Base-by-base conservation (phyloP, 768 basidiomycete genomes). In the Leccinum barrowsii region DNA sequence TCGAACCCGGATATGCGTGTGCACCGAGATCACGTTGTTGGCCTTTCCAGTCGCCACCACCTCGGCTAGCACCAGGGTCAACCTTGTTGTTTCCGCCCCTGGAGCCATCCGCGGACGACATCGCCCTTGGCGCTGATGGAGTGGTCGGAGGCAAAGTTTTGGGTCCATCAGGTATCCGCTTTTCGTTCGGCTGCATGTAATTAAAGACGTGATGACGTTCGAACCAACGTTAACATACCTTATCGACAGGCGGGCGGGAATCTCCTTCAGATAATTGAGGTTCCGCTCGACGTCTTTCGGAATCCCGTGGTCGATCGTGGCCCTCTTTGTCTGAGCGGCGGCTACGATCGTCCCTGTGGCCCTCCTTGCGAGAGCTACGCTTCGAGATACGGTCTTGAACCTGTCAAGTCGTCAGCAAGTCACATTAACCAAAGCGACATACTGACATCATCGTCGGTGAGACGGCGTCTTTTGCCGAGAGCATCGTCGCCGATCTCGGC, bases 361-460 rank as follows among this genome's bases (percentile, higher is more conserved):
- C 73, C 3, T 91, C 89, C 68, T 89, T 89, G 51, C 90, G 85
- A 57, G 90, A 87, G 58, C 83, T 82, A n/a, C 90, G 86, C 71
- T 92, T 92, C n/a, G 85, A 81, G 34, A 80, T 79, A 63, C 90
- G 83, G 53, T 92, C 90, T 19, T 19, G 42, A 59, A 83, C 74
- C 89, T 91, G 68, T 42, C 52, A 58, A 44, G 51, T 24, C 17
- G 55, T 69, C 65, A 58, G 62, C 54, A 40, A 22, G 50, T 37
- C 34, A 56, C 50, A 52, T 50, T 42, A 42, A 52, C 15, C 21
- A 40, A 54, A 50, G 40, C 12, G 22, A 40, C 12, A 42, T 6
- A 75, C 85, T 68, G 67, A 91, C 90, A 65, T 92, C 90, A 55
- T 92, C 90, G 32, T 92, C 90, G 0, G 78, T 66, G 21, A 80